Base-by-base conservation (phyloP, 768 basidiomycete species). In the Gloeophyllum trabeum region DNA sequence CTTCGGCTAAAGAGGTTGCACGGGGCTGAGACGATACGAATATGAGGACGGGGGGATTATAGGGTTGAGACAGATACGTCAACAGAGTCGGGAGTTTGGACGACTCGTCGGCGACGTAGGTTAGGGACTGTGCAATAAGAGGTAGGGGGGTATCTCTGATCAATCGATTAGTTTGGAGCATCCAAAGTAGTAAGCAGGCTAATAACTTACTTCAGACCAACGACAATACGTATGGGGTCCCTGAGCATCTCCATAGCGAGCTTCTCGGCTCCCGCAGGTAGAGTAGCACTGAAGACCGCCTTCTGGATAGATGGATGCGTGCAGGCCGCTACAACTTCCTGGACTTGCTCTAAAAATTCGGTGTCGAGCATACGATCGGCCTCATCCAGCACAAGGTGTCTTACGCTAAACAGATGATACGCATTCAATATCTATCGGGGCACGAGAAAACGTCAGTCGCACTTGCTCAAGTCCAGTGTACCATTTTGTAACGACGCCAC, bases 51-150 rank as follows among this genome's bases (percentile, higher is more conserved):
- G 94, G 94, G 1, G 94, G 92, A 28, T 87, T 83, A 54, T 94
- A 88, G 4, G 86, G 81, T 48, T 81, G 75, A 6, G 79, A 59
- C 42, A 99, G 69, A 54, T 93, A 77, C 37, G 81, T 69, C 22
- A 92, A 67, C 24, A 99, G 69, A 39, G 88, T 91, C 5, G 90
- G 83, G 18, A 98, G 68, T 60, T 99, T 99, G n/a, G 92, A 96
- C 2, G 79, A 69, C 53, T 98, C 96, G 39, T 90, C 85, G 18
- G 88, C 86, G 41, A 93, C 91, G 56, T 96, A 99, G 16, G 81
- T 80, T 18, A 99, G 73, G 1, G 80, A 75, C 61, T 99, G 96
- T 1, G 75, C 58, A 28, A 98, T 92, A n/a, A 87, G 78, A 2
- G 89, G 82, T 0, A 94, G 77, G 0, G 96, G 94, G 0, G 92